These are phyloP conservation scores for Monosporascus cannonballus DNA, from an alignment of 2,329 filamentous ascomycete genomes.

Conservation along the genomic window DNA sequence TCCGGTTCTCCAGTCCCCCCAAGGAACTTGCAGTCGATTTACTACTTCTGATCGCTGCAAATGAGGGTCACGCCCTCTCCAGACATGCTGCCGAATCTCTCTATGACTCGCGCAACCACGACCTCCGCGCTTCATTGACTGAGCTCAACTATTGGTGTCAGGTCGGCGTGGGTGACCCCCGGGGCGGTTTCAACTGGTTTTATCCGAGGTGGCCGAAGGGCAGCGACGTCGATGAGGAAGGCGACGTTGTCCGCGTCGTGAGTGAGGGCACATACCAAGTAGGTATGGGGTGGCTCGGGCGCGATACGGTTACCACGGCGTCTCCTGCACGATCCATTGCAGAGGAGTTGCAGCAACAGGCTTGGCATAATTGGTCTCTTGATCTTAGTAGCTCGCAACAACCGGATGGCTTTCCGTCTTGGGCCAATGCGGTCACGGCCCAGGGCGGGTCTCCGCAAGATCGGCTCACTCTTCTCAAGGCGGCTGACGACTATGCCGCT, in stretches of 20 bases:
- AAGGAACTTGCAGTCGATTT: conserved; percentile 69
- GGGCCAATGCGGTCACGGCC: conserved; percentile 16
- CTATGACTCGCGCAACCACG: conserved; percentile 61
- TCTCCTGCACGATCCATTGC: conserved; percentile 40
- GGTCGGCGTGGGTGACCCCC: conserved; percentile 84
- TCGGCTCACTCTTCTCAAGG: conserved; percentile 35
- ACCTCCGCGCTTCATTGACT: conserved; percentile 74
- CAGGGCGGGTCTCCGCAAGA: conserved; percentile 5
- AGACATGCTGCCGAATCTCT: conserved; percentile 62
- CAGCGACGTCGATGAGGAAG: conserved; percentile 59
- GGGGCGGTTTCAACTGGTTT: conserved; percentile 87
- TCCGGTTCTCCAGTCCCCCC: conserved; percentile 67
- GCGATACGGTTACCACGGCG: conserved; percentile 45
- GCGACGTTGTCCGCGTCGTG: conserved; percentile 66
- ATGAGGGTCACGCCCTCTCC: conserved; percentile 76
- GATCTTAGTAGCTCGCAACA: conserved; percentile 54
- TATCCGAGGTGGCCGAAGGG: conserved; percentile 70
- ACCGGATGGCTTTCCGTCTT: conserved; percentile 31
- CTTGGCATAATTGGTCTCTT: conserved; percentile 62
- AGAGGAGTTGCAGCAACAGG: conserved; percentile 58
- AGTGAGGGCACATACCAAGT: conserved; percentile 72
- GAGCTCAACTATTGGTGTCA: conserved; percentile 97
- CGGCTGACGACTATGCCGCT: conserved; percentile 49
- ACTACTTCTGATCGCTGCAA: conserved; percentile 74
- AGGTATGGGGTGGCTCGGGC: conserved; percentile 72